Percentiles rank a stretch among this genome's conserved stretches.
Evolutionary conservation across 495 filamentous ascomycete species (phyloP).

Genomic region (Neurospora tetrasperma): DNA sequence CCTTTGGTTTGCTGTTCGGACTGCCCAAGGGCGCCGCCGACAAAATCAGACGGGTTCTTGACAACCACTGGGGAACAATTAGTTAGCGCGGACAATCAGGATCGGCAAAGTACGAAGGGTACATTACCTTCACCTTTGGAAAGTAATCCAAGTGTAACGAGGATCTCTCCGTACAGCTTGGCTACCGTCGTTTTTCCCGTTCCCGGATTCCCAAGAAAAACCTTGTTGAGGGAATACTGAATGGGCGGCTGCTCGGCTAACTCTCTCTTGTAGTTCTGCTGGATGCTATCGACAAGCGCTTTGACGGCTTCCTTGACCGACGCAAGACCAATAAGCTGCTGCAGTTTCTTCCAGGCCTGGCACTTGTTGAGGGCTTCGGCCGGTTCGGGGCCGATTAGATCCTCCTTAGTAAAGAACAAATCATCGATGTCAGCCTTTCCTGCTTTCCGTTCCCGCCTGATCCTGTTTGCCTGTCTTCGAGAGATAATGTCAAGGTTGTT

Average conservation of each 20-base stretch:
- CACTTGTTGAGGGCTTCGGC: conserved; percentile 37
- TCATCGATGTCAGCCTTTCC: conserved; percentile 31
- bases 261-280: conserved; percentile 53
- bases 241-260: conserved; percentile 46
- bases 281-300: conserved; percentile 47
- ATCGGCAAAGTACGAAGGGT: too few species aligned
- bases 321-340: conserved; percentile 48
- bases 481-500: conserved; percentile 46
- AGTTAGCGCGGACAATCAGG: too few species aligned
- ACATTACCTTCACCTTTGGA: conserved; percentile 50
- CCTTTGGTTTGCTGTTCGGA: conserved; percentile 65
- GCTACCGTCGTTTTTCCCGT: conserved; percentile 73
- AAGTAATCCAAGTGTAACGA: conserved; percentile 50
- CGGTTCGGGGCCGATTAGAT: conserved; percentile 60
- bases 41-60: conserved; percentile 66
- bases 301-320: conserved; percentile 53
- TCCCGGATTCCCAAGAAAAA: conserved; percentile 61
- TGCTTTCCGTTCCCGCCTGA: conserved; percentile 27
- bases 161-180: conserved; percentile 58
- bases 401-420: conserved; percentile 43
- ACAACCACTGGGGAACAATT: conserved; percentile 33
- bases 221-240: conserved; percentile 53
- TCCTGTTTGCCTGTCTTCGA: conserved; percentile 47
- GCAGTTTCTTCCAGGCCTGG: conserved; percentile 48
- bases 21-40: conserved; percentile 50